A percentile compares a stretch with the other conserved stretches of the same genome.
Conservation (phyloP, 495 filamentous ascomycete genomes). For the Xylaria cubensis region DNA sequence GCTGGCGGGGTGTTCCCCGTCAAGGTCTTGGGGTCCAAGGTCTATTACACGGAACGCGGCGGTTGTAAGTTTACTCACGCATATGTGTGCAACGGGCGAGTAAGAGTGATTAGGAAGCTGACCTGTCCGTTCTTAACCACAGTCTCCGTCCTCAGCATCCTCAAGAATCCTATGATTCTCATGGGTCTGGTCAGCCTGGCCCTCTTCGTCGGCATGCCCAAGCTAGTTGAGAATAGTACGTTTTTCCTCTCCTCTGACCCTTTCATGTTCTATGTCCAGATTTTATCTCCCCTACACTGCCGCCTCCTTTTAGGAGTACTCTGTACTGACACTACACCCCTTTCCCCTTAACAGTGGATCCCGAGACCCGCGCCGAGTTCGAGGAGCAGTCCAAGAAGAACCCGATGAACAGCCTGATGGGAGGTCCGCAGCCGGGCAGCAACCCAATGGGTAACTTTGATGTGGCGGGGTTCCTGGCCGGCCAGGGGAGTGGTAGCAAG, state of each 20-base stretch:
- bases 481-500: conserved; percentile 43
- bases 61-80: conserved; percentile 65
- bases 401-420: conserved; percentile 61
- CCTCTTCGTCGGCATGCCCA: conserved; percentile 87
- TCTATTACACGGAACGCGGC: conserved; percentile 73
- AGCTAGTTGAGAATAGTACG: conserved; percentile 94
- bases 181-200: conserved; percentile 81
- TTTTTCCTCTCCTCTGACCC: conserved; percentile 33
- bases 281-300: background rate
- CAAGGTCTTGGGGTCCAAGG: conserved; percentile 65
- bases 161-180: conserved; percentile 95
- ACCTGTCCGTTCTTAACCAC: background rate
- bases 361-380: conserved; percentile 89
- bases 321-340: conserved; percentile 13
- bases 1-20: conserved; percentile 59
- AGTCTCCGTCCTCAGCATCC: conserved; percentile 67
- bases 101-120: background rate
- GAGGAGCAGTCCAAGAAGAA: conserved; percentile 84
- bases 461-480: conserved; percentile 82
- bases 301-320: background rate
- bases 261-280: background rate
- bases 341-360: conserved; percentile 76
- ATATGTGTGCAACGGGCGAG: background rate
- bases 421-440: conserved; percentile 47
- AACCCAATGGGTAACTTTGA: conserved; percentile 77